These are phyloP conservation scores for Mucor irregularis DNA, from an alignment of 371 early-diverging fungal genomes.

Conservation along the genomic window DNA sequence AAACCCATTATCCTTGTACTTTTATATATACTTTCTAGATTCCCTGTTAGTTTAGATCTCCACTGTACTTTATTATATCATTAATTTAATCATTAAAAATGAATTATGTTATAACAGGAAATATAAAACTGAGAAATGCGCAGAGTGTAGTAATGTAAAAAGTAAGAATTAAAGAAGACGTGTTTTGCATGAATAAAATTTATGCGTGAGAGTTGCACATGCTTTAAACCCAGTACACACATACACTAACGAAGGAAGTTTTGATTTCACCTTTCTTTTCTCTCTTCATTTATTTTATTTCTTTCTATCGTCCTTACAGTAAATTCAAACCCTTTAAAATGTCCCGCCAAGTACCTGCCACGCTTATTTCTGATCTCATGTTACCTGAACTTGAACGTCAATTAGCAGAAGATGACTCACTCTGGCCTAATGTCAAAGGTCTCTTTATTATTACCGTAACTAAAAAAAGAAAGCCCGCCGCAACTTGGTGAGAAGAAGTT, in stretches of 20 bases:
- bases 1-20: neutral
- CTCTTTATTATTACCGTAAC: conserved; percentile 38
- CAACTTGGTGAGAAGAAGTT: conserved; percentile 29
- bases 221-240: neutral
- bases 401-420: conserved; percentile 27
- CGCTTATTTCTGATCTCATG: conserved; percentile 28
- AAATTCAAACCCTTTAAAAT: neutral
- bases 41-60: no score
- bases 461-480: conserved; percentile 31
- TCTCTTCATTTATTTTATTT: conserved; percentile 3
- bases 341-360: neutral
- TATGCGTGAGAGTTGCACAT: conserved; percentile 15
- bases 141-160: no score
- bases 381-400: conserved; percentile 47
- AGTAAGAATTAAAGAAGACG: no score
- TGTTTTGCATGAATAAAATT: neutral
- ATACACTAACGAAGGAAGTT: no score
- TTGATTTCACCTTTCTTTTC: neutral
- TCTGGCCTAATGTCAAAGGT: conserved; percentile 48
- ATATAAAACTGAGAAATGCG: no score
- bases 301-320: neutral
- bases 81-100: no score
- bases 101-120: no score
- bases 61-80: no score
- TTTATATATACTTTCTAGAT: neutral